Percentiles rank a stretch among this genome's conserved stretches.
Conservation (phyloP, 768 basidiomycete species). For the Glaciozyma antarctica region DNA sequence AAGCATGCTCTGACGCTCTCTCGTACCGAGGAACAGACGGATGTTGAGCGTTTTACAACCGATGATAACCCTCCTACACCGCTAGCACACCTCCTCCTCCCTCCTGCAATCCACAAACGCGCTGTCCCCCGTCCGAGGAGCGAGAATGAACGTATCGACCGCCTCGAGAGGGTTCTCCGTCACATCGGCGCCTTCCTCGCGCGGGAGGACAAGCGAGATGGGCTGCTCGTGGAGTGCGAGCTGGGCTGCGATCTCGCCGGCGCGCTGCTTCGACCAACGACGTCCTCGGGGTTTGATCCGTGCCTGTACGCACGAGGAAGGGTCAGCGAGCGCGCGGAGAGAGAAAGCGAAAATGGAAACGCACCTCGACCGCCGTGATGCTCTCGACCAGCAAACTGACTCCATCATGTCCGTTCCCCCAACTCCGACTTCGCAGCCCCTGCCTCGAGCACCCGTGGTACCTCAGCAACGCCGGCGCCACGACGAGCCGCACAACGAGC, state of each 20-base stretch:
- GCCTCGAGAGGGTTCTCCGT: not conserved
- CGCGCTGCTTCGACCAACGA: not conserved
- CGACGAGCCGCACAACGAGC: conserved; percentile 37
- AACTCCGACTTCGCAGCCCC: conserved; percentile 40
- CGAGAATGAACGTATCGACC: not conserved
- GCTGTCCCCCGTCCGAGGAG: not conserved
- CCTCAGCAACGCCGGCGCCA: conserved; percentile 40
- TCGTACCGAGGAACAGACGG: too few species aligned
- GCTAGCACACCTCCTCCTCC: too few species aligned
- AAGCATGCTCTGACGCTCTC: too few species aligned
- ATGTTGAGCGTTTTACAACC: too few species aligned
- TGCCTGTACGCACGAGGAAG: not conserved
- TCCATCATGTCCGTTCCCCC: conserved; percentile 46
- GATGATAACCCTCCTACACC: too few species aligned
- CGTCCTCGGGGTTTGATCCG: not conserved
- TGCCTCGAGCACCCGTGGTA: conserved; percentile 40
- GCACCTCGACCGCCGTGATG: conserved; percentile 38
- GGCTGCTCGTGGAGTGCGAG: not conserved
- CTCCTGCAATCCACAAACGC: not conserved
- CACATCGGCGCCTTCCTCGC: too few species aligned
- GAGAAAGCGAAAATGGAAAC: conserved; percentile 13
- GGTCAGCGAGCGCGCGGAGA: not conserved
- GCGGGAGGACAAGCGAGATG: not conserved
- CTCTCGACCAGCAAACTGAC: conserved; percentile 41
- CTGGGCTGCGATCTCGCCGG: not conserved